Conservation (phyloP, 2,329 filamentous ascomycete genomes). For the Xylariales sp. region DNA sequence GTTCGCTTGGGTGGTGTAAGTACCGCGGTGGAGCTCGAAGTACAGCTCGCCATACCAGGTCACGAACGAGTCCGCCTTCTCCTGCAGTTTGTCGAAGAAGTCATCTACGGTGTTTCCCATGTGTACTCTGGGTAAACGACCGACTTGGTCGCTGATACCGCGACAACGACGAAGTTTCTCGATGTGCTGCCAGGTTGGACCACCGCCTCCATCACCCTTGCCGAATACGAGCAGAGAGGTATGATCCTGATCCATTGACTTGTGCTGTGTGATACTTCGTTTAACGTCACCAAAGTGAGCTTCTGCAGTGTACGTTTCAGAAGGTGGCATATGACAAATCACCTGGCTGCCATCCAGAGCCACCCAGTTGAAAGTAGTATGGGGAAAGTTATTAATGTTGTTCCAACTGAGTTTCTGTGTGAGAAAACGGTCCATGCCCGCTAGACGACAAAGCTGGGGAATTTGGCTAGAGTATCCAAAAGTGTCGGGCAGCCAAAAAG, state of each 20-base stretch:
- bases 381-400: constrained; percentile 99
- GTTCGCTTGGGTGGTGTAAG: constrained; percentile 96
- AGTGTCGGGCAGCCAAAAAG: constrained; percentile 98
- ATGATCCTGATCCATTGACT: constrained; percentile 92
- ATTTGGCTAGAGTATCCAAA: constrained; percentile 97
- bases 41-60: constrained; percentile 99
- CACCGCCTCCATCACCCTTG: constrained; percentile 95
- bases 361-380: constrained; percentile 99
- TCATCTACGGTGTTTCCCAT: constrained; percentile 92
- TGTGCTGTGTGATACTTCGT: constrained; percentile 90
- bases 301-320: constrained; percentile 94
- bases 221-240: constrained; percentile 94
- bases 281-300: constrained; percentile 95
- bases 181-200: constrained; percentile 91
- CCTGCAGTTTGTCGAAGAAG: constrained; percentile 88
- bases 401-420: constrained; percentile 99
- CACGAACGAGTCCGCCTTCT: constrained; percentile 81
- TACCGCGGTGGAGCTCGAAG: constrained; percentile 96
- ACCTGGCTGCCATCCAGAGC: constrained; percentile 95
- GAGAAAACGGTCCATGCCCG: constrained; percentile 97
- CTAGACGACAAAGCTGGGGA: constrained; percentile 89
- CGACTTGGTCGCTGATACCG: constrained; percentile 88
- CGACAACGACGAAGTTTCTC: constrained; percentile 95
- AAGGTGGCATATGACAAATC: constrained; percentile 95
- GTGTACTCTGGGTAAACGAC: constrained; percentile 85